phyloP scores from a whole-genome alignment of 164 flowering plant species.

The Annona squamosa region DNA sequence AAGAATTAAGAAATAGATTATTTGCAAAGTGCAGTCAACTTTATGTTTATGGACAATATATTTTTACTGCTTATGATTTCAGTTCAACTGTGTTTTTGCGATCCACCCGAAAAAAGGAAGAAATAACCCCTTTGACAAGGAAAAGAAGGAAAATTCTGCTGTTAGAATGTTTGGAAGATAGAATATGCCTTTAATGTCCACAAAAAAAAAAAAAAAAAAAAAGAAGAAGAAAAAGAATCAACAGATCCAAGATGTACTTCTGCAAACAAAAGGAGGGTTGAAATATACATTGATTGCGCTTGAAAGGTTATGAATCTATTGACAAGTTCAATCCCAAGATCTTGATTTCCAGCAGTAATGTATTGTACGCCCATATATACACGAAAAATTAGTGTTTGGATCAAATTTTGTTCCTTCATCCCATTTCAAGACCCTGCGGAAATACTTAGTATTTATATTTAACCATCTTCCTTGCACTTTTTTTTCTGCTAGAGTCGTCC shows the following conservation, averaged over 20 bases:
- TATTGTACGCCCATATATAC: not conserved
- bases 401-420: too few species aligned
- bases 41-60: not conserved
- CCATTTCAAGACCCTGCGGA: too few species aligned
- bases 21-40: not conserved
- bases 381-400: too few species aligned
- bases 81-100: not conserved
- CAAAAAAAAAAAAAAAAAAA: not conserved
- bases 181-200: not conserved
- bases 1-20: not conserved
- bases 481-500: not conserved
- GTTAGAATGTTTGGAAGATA: too few species aligned
- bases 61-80: not conserved
- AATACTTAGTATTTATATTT: not conserved
- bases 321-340: constrained; percentile 7
- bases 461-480: not conserved
- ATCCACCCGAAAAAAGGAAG: not conserved
- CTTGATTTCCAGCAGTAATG: not conserved
- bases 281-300: constrained; percentile 3
- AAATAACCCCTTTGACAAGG: too few species aligned
- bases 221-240: not conserved
- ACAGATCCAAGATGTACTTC: too few species aligned
- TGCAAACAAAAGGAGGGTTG: not conserved
- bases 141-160: too few species aligned
- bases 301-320: constrained; percentile 7